Evolutionary conservation across 768 basidiomycete species (phyloP).

Genomic region (Phaeotremella fagi): DNA sequence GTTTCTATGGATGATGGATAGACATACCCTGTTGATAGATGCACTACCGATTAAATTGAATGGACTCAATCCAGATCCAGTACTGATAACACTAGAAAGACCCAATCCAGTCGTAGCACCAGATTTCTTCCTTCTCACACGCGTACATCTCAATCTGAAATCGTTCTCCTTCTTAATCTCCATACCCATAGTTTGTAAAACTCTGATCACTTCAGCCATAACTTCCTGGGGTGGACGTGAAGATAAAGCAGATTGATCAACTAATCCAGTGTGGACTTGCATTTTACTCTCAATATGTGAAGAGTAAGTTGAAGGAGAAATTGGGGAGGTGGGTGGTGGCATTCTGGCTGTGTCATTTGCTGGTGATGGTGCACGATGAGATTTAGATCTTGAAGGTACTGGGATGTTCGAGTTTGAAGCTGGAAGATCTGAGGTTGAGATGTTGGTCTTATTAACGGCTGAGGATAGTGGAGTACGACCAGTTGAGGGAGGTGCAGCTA

Average conservation of each 20-base stretch:
- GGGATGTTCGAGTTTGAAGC: slow-evolving; percentile 16
- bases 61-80: slow-evolving; percentile 52
- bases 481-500: background rate
- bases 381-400: slow-evolving; percentile 23
- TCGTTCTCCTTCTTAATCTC: slow-evolving; percentile 83
- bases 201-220: slow-evolving; percentile 73
- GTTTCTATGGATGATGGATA: background rate
- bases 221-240: slow-evolving; percentile 78
- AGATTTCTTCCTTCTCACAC: slow-evolving; percentile 63
- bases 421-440: slow-evolving; percentile 18
- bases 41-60: slow-evolving; percentile 75
- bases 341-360: slow-evolving; percentile 1
- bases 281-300: slow-evolving; percentile 54
- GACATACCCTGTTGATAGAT: slow-evolving; percentile 76
- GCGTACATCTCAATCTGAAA: slow-evolving; percentile 80
- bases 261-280: slow-evolving; percentile 83
- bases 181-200: slow-evolving; percentile 83
- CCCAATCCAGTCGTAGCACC: slow-evolving; percentile 53
- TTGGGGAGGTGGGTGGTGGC: background rate
- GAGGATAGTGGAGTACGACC: slow-evolving; percentile 12
- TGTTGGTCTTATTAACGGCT: slow-evolving; percentile 24
- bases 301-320: slow-evolving; percentile 46
- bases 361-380: slow-evolving; percentile 18
- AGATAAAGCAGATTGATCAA: slow-evolving; percentile 85
- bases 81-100: slow-evolving; percentile 49